A percentile compares a stretch with the other conserved stretches of the same genome.
phyloP scores from a whole-genome alignment of 1,139 yeast genomes.

The Martiniozyma asiatica region DNA sequence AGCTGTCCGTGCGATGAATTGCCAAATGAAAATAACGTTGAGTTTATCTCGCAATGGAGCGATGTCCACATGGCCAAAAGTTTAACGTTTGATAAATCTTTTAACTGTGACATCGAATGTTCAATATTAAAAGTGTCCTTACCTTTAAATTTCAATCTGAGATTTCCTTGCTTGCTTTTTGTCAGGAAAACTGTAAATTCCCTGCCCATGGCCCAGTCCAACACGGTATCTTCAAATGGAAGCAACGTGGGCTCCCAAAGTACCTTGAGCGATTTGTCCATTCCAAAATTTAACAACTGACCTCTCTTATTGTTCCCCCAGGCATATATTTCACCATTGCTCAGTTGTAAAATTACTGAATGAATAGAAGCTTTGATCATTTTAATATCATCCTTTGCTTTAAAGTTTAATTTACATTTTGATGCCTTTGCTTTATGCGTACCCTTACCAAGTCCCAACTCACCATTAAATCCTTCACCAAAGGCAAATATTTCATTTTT shows the following conservation, averaged over 20 bases:
- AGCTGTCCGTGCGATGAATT: conserved; percentile 70
- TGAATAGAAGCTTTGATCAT: conserved; percentile 39
- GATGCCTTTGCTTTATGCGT: too few species aligned
- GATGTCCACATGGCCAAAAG: conserved; percentile 75
- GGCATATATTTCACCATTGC: conserved; percentile 41
- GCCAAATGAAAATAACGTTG: conserved; percentile 37
- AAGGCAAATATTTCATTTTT: conserved; percentile 34
- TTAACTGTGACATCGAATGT: too few species aligned
- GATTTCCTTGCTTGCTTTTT: too few species aligned
- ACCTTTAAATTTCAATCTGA: conserved; percentile 17
- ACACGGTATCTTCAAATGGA: conserved; percentile 5
- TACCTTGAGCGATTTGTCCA: conserved; percentile 8
- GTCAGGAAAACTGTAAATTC: conserved; percentile 28
- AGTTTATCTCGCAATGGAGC: conserved; percentile 32
- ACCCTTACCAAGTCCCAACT: conserved; percentile 47
- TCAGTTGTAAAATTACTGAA: conserved; percentile 38
- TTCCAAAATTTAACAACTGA: conserved; percentile 34
- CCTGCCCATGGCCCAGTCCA: conserved; percentile 29
- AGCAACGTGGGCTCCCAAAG: conserved; percentile 22
- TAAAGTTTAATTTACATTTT: conserved; percentile 1
- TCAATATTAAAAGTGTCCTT: conserved; percentile 21
- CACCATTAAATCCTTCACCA: conserved; percentile 65
- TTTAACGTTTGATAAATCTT: too few species aligned
- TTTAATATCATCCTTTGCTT: conserved; percentile 4
- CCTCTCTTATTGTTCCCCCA: conserved; percentile 82